Conservation (phyloP, 2,329 filamentous ascomycete genomes). For the Aspergillus japonicus region DNA sequence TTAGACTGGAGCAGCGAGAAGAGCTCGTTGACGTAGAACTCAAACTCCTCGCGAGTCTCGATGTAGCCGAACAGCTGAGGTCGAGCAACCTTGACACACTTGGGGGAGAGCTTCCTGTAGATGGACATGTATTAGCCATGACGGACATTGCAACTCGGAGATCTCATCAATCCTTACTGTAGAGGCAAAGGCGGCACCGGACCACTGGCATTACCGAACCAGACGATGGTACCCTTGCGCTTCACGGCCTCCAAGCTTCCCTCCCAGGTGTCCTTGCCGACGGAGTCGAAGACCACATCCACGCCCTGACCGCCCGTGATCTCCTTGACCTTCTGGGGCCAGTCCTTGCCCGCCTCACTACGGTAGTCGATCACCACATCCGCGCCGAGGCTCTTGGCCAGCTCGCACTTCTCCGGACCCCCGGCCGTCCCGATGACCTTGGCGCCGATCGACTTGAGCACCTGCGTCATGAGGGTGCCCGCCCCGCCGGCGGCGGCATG, state of each 20-base stretch:
- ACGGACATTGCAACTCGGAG: neutral
- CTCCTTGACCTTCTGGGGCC: conserved; percentile 80
- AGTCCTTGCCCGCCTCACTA: conserved; percentile 76
- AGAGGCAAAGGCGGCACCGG: conserved; percentile 69
- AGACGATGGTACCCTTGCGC: conserved; percentile 72
- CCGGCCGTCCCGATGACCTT: conserved; percentile 77
- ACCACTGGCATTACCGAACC: conserved; percentile 80
- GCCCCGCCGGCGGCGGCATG: conserved; percentile 85
- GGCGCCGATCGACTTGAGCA: conserved; percentile 70
- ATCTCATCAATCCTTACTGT: conserved; percentile 49
- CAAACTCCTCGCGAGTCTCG: conserved; percentile 66
- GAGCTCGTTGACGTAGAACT: conserved; percentile 68
- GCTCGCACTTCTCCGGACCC: conserved; percentile 67
- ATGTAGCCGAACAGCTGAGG: conserved; percentile 72
- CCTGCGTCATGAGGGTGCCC: conserved; percentile 71
- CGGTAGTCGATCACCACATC: conserved; percentile 75
- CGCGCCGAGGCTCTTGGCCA: conserved; percentile 67
- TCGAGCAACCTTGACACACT: conserved; percentile 76
- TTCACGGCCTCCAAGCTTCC: conserved; percentile 70
- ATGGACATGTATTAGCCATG: conserved; percentile 11
- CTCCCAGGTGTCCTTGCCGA: conserved; percentile 84
- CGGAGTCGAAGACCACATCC: conserved; percentile 78
- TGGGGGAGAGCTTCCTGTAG: conserved; percentile 56
- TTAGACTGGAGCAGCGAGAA: conserved; percentile 69
- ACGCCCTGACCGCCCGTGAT: conserved; percentile 72